A percentile compares a stretch with the other conserved stretches of the same genome.
phyloP scores from a whole-genome alignment of 2,329 filamentous ascomycete species.

The Ascochyta pisi region DNA sequence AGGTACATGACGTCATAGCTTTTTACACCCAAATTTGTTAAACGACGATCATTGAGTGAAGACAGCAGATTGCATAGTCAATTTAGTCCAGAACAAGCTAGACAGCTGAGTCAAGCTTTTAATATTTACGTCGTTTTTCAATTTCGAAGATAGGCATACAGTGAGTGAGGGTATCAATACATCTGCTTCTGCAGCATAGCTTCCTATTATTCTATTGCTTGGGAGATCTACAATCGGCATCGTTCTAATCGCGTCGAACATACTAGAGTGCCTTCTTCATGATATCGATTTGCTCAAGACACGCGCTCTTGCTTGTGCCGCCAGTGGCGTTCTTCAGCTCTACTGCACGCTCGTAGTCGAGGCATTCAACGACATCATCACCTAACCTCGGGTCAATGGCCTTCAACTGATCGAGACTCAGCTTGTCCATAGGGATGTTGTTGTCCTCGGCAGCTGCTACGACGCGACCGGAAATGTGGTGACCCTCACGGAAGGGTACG shows the following conservation, averaged over 20 bases:
- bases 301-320: slow-evolving; percentile 75
- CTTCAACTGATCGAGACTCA: slow-evolving; percentile 71
- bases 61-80: too few species aligned
- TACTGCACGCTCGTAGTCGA: slow-evolving; percentile 84
- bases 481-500: slow-evolving; percentile 80
- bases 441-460: slow-evolving; percentile 75
- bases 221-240: background rate
- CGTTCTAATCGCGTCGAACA: background rate
- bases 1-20: too few species aligned
- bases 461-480: slow-evolving; percentile 76
- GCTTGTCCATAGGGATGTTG: slow-evolving; percentile 71
- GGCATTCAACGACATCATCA: slow-evolving; percentile 71
- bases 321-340: slow-evolving; percentile 80
- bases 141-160: too few species aligned
- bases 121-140: too few species aligned
- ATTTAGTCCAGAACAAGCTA: too few species aligned
- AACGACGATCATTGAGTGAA: background rate
- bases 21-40: too few species aligned
- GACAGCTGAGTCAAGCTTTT: too few species aligned
- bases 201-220: background rate
- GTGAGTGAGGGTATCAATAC: background rate
- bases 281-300: slow-evolving; percentile 68
- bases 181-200: background rate
- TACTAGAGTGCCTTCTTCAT: slow-evolving; percentile 52
- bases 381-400: slow-evolving; percentile 73